Conservation (phyloP, 1,284 basidiomycete genomes). For the Sparassis latifolia region DNA sequence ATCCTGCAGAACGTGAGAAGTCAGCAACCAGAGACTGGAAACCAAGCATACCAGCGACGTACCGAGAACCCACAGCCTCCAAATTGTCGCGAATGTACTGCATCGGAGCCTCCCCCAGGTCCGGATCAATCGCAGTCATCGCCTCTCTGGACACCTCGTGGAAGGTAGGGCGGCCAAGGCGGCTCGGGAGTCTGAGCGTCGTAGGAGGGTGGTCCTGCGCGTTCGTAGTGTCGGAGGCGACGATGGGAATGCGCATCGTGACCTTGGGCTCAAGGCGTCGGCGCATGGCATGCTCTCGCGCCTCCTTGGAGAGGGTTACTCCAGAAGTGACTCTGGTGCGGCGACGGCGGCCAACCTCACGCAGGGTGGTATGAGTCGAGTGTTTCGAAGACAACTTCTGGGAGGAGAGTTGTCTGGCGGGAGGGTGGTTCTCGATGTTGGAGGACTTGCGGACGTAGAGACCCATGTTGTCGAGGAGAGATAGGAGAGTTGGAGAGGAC, state of each 20-base stretch:
- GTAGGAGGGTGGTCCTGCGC: slow-evolving; percentile 1
- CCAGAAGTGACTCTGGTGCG: slow-evolving; percentile 2
- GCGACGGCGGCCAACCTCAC: slow-evolving; percentile 9
- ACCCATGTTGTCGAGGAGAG: slow-evolving; percentile 10
- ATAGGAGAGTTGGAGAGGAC: slow-evolving; percentile 2
- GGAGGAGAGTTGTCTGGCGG: slow-evolving; percentile 2
- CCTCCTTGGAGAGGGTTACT: background rate
- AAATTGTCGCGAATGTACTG: slow-evolving; percentile 32
- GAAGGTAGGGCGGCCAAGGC: slow-evolving; percentile 26
- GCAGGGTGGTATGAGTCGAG: slow-evolving; percentile 11
- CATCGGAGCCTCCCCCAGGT: slow-evolving; percentile 25
- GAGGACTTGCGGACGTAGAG: slow-evolving; percentile 17
- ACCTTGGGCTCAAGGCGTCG: background rate
- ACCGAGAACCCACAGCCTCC: slow-evolving; percentile 24
- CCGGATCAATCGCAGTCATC: slow-evolving; percentile 26
- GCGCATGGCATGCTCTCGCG: background rate
- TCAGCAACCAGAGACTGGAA: background rate
- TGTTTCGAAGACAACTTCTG: slow-evolving; percentile 12
- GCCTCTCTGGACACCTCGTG: slow-evolving; percentile 21
- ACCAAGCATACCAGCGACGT: slow-evolving; percentile 12
- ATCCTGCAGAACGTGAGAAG: background rate
- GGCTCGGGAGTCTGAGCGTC: slow-evolving; percentile 29
- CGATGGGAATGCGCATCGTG: background rate
- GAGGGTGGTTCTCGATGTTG: slow-evolving; percentile 16
- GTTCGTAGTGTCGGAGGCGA: slow-evolving; percentile 4